phyloP scores from a whole-genome alignment of 352 stramenopile genomes.

The Sclerospora graminicola region DNA sequence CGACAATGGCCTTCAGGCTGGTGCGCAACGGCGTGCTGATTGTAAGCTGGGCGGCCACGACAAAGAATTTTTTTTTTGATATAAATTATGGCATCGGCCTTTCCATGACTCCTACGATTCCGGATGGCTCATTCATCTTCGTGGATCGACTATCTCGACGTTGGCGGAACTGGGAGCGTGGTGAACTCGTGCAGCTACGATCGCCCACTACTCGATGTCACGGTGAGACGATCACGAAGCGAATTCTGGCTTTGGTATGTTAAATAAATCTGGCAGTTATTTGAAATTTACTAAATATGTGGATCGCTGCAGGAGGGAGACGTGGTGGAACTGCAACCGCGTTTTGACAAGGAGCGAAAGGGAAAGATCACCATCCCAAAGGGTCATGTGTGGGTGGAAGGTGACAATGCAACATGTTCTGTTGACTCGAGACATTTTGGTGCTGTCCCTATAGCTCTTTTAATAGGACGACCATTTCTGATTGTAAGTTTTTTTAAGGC shows the following conservation, averaged over 20 bases:
- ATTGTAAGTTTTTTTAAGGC: conserved; percentile 16
- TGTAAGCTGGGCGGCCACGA: conserved; percentile 41
- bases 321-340: conserved; percentile 64
- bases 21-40: conserved; percentile 46
- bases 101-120: conserved; percentile 78
- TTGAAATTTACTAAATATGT: background rate
- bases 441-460: conserved; percentile 79
- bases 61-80: conserved; percentile 64
- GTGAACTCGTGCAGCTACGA: conserved; percentile 74
- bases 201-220: conserved; percentile 68
- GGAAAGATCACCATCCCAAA: conserved; percentile 78
- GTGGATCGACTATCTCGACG: conserved; percentile 66
- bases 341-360: conserved; percentile 43
- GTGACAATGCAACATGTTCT: conserved; percentile 92
- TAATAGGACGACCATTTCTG: conserved; percentile 79
- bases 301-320: conserved; percentile 70
- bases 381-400: conserved; percentile 94
- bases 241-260: conserved; percentile 69
- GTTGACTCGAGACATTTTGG: conserved; percentile 93
- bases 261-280: background rate
- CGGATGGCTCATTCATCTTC: conserved; percentile 72
- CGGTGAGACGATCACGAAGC: conserved; percentile 79
- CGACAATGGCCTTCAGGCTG: conserved; percentile 11
- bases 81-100: conserved; percentile 76
- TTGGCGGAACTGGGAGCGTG: conserved; percentile 52